Evolutionary conservation across 108 stramenopile species (phyloP).

Genomic region (Fragilaria crotonensis): DNA sequence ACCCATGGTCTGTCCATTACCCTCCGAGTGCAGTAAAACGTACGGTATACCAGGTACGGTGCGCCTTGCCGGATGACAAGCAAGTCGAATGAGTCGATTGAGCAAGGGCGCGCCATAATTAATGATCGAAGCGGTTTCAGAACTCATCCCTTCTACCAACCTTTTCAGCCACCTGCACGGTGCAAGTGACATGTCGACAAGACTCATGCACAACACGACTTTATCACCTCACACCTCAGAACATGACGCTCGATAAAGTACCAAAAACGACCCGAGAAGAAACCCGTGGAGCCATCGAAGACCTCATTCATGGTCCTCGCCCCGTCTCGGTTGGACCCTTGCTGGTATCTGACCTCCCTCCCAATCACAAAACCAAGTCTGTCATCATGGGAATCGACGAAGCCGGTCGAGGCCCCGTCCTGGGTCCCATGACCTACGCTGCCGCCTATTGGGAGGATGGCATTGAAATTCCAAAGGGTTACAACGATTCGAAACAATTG

Average conservation of each 20-base stretch:
- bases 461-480: slow-evolving; percentile 42
- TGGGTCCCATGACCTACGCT: slow-evolving; percentile 87
- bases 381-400: slow-evolving; percentile 65
- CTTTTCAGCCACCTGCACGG: no score
- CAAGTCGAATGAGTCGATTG: no score
- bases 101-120: no score
- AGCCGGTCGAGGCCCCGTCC: slow-evolving; percentile 77
- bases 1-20: no score
- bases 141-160: no score
- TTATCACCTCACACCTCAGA: no score
- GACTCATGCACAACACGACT: no score
- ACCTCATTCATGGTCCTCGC: background rate
- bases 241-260: background rate
- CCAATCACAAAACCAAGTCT: slow-evolving; percentile 16
- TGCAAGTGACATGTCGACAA: no score
- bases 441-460: slow-evolving; percentile 71
- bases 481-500: slow-evolving; percentile 81
- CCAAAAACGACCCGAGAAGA: background rate
- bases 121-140: no score
- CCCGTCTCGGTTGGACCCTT: slow-evolving; percentile 33
- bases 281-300: background rate
- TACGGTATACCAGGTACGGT: no score
- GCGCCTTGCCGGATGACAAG: no score
- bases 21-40: no score
- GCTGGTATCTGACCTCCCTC: slow-evolving; percentile 59